Evolutionary conservation across 371 early-diverging fungal species (phyloP).

Genomic region (Mortierella sp.): DNA sequence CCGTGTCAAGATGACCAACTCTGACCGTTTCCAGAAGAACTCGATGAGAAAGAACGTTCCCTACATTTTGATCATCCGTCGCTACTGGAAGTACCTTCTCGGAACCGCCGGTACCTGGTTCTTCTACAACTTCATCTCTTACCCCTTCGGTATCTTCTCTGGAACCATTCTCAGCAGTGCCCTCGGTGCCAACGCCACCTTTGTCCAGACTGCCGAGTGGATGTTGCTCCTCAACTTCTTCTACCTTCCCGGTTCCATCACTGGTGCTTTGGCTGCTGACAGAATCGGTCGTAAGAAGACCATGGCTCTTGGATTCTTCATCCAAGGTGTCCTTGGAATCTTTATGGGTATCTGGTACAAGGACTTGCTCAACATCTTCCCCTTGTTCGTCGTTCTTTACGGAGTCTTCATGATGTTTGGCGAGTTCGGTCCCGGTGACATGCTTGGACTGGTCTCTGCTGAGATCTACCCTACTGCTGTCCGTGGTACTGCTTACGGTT

Average conservation of each 20-base stretch:
- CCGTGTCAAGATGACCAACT: slow-evolving; percentile 70
- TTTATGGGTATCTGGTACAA: slow-evolving; percentile 68
- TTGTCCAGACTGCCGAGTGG: slow-evolving; percentile 68
- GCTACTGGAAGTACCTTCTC: slow-evolving; percentile 72
- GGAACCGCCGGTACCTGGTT: slow-evolving; percentile 73
- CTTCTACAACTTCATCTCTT: slow-evolving; percentile 74
- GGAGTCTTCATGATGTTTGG: slow-evolving; percentile 71
- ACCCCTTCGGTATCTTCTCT: slow-evolving; percentile 69
- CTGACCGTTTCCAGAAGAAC: slow-evolving; percentile 62
- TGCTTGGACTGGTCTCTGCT: slow-evolving; percentile 68
- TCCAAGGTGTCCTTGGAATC: slow-evolving; percentile 69
- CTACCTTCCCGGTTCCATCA: slow-evolving; percentile 70
- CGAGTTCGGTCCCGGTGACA: slow-evolving; percentile 73
- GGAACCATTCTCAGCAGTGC: slow-evolving; percentile 66
- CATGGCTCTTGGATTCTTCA: slow-evolving; percentile 67
- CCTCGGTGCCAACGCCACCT: slow-evolving; percentile 56
- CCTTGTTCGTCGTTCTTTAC: slow-evolving; percentile 74
- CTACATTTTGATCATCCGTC: slow-evolving; percentile 67
- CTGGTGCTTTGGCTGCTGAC: slow-evolving; percentile 68
- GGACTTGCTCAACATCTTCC: slow-evolving; percentile 62
- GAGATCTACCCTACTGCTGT: slow-evolving; percentile 73
- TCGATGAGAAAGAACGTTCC: slow-evolving; percentile 69
- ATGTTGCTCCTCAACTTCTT: slow-evolving; percentile 69
- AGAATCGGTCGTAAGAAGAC: slow-evolving; percentile 69
- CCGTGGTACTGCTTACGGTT: slow-evolving; percentile 73